These are phyloP conservation scores for Hibiscus tridactylites DNA, from an alignment of 345 rosid genomes.

Conservation along the genomic window DNA sequence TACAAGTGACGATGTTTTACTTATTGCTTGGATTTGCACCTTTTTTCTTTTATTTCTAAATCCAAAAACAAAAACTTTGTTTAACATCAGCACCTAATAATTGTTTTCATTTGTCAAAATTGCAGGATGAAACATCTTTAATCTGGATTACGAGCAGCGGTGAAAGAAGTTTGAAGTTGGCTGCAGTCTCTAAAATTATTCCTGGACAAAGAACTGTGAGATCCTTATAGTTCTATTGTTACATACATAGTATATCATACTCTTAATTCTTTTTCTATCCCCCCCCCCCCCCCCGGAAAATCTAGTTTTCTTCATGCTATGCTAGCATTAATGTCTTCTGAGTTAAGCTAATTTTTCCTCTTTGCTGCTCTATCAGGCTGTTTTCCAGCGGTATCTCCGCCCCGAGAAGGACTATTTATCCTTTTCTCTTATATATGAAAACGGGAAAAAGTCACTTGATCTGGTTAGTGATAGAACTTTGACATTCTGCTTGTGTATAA, in stretches of 20 bases:
- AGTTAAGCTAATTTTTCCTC: constrained; percentile 11
- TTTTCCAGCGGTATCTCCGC: constrained; percentile 69
- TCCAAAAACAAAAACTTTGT: background rate
- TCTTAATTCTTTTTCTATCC: background rate
- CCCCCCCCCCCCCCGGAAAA: background rate
- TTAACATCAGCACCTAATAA: background rate
- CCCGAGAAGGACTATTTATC: constrained; percentile 90
- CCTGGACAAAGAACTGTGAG: constrained; percentile 97
- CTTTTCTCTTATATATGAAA: constrained; percentile 78
- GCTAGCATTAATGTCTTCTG: background rate
- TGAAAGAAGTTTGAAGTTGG: constrained; percentile 78
- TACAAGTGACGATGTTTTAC: background rate
- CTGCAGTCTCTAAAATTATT: constrained; percentile 69
- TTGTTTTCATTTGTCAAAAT: constrained; percentile 16
- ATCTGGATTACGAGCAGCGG: constrained; percentile 80
- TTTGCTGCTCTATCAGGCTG: constrained; percentile 48
- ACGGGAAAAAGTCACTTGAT: constrained; percentile 83
- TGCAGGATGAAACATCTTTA: constrained; percentile 87
- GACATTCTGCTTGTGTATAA: constrained; percentile 1
- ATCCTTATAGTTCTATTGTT: constrained; percentile 14
- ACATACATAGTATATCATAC: background rate
- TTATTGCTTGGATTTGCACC: background rate
- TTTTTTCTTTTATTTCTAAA: background rate
- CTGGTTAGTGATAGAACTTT: constrained; percentile 56
- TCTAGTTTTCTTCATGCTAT: background rate